Percentiles rank a stretch among this genome's conserved stretches.
These are phyloP conservation scores for Nitzschia putrida DNA, from an alignment of 108 stramenopile species.

Conservation along the genomic window DNA sequence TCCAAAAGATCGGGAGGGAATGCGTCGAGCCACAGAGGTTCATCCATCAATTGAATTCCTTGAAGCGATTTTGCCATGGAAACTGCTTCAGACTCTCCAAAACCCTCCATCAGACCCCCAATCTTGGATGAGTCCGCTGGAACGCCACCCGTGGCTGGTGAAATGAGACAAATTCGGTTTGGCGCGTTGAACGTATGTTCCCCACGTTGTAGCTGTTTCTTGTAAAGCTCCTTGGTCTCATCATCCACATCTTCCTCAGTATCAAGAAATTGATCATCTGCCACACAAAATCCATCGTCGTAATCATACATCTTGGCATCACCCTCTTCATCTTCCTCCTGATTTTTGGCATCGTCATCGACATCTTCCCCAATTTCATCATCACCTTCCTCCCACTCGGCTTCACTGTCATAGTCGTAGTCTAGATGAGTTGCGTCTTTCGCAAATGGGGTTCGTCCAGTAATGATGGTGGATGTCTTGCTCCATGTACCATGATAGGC, in stretches of 20 bases:
- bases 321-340: conserved; percentile 69
- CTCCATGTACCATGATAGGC: conserved; percentile 92
- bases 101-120: conserved; percentile 8
- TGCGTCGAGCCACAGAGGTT: conserved; percentile 58
- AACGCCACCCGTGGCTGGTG: conserved; percentile 56
- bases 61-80: background rate
- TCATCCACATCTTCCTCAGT: conserved; percentile 73
- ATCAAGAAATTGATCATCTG: conserved; percentile 56
- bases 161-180: conserved; percentile 53
- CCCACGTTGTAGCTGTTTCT: conserved; percentile 58
- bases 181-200: background rate
- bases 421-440: conserved; percentile 68
- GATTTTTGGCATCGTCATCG: conserved; percentile 58
- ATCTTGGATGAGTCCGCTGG: background rate
- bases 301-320: conserved; percentile 48
- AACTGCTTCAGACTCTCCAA: conserved; percentile 12
- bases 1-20: conserved; percentile 52
- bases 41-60: background rate
- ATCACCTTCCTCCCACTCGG: conserved; percentile 91
- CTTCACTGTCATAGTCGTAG: conserved; percentile 90
- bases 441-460: conserved; percentile 72
- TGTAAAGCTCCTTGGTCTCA: conserved; percentile 62
- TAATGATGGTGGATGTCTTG: conserved; percentile 70
- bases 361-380: conserved; percentile 83
- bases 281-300: conserved; percentile 80